phyloP scores from a whole-genome alignment of 2,329 filamentous ascomycete genomes.

The Trichoderma atrobrunneum region DNA sequence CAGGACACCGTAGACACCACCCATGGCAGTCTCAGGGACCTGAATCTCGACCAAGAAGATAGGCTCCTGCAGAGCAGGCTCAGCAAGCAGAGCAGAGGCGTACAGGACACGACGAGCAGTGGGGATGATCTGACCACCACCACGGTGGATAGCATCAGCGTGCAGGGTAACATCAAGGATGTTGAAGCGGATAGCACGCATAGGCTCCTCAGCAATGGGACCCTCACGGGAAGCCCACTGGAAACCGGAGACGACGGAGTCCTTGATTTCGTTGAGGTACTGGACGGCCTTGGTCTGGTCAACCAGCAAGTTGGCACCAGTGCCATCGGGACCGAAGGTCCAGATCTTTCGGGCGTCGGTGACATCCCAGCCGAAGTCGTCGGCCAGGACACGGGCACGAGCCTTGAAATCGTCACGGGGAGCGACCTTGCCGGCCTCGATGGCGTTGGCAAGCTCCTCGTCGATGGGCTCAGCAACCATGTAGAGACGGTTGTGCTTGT shows the following conservation, averaged over 20 bases:
- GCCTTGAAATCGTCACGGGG: slow-evolving; percentile 99
- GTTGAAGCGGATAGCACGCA: slow-evolving; percentile 97
- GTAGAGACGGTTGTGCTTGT: slow-evolving; percentile 99
- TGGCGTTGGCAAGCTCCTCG: slow-evolving; percentile 87
- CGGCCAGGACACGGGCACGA: slow-evolving; percentile 91
- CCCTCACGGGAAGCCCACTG: slow-evolving; percentile 99
- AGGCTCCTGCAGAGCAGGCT: slow-evolving; percentile 90
- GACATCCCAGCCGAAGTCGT: slow-evolving; percentile 98
- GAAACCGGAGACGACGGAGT: slow-evolving; percentile 99
- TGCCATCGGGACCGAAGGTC: slow-evolving; percentile 98
- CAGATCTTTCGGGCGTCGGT: slow-evolving; percentile 99
- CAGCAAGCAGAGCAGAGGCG: slow-evolving; percentile 84
- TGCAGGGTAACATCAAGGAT: slow-evolving; percentile 99
- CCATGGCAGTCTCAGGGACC: slow-evolving; percentile 97
- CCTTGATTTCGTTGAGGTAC: slow-evolving; percentile 99
- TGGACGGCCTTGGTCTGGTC: slow-evolving; percentile 99
- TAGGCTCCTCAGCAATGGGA: slow-evolving; percentile 95
- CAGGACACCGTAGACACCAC: slow-evolving; percentile 99
- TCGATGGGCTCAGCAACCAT: slow-evolving; percentile 85
- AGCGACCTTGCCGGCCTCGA: slow-evolving; percentile 86
- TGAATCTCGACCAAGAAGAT: slow-evolving; percentile 99
- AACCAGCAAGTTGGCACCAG: slow-evolving; percentile 94
- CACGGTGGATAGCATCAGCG: slow-evolving; percentile 99
- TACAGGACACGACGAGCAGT: slow-evolving; percentile 97
- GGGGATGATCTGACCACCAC: slow-evolving; percentile 98